Evolutionary conservation across 352 stramenopile genomes (phyloP).

Genomic region (Globisporangium paroecandrum): DNA sequence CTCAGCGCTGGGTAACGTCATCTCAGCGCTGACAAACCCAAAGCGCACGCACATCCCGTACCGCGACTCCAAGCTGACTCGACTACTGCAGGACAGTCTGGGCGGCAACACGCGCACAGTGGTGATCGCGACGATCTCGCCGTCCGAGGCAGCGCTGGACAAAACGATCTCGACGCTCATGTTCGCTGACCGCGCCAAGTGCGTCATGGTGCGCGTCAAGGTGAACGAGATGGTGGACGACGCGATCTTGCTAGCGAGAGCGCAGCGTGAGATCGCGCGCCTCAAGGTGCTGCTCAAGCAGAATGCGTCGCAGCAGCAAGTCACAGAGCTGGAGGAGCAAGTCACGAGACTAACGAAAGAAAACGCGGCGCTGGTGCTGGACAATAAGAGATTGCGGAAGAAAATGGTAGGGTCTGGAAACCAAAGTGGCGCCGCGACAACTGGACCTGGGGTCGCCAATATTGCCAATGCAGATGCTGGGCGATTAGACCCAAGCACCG

Average conservation of each 20-base stretch:
- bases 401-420: constrained; percentile 4
- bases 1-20: constrained; percentile 88
- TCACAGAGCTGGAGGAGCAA: constrained; percentile 44
- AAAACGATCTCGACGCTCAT: constrained; percentile 90
- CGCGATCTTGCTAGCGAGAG: constrained; percentile 66
- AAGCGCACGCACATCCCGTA: constrained; percentile 91
- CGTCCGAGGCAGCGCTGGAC: constrained; percentile 68
- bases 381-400: constrained; percentile 54
- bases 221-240: constrained; percentile 84
- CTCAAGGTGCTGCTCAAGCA: constrained; percentile 63
- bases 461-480: background rate
- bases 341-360: constrained; percentile 34
- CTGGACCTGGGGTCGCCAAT: background rate
- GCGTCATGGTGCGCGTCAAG: constrained; percentile 67
- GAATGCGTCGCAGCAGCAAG: constrained; percentile 26
- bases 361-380: constrained; percentile 36
- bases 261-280: constrained; percentile 63
- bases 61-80: constrained; percentile 96
- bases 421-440: background rate
- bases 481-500: background rate
- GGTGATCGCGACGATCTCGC: constrained; percentile 88
- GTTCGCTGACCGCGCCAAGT: constrained; percentile 85
- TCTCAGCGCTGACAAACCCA: constrained; percentile 73
- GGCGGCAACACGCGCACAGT: constrained; percentile 88
- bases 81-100: constrained; percentile 83